phyloP scores from a whole-genome alignment of 176 grass and related monocot species.

The Carex kokanica region DNA sequence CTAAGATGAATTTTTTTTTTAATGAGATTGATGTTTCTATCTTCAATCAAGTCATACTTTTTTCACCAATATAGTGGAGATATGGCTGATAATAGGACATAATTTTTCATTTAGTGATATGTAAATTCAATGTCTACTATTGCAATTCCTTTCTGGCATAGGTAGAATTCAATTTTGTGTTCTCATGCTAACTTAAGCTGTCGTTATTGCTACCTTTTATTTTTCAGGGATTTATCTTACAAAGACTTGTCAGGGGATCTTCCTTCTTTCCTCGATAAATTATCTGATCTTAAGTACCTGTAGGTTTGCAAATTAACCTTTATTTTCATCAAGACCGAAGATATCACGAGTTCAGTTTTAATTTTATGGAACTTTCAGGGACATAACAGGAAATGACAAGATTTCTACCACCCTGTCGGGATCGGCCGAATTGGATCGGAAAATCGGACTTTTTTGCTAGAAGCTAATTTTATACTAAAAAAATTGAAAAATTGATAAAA shows the following conservation, averaged over 20 bases:
- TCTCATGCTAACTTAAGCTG: too few species aligned
- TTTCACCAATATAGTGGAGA: too few species aligned
- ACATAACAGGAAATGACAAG: constrained; percentile 31
- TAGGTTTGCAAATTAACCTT: constrained; percentile 20
- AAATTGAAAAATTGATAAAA: too few species aligned
- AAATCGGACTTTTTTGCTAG: too few species aligned
- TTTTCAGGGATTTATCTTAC: constrained; percentile 39
- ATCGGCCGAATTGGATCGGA: too few species aligned
- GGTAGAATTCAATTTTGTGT: neutral
- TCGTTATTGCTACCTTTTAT: neutral
- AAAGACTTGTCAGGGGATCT: constrained; percentile 38
- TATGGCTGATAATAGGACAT: too few species aligned
- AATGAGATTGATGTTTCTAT: neutral
- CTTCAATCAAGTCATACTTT: too few species aligned
- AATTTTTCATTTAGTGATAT: neutral
- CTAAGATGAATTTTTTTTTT: neutral
- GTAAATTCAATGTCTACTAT: neutral
- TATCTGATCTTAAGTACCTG: constrained; percentile 37
- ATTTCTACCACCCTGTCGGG: constrained; percentile 31
- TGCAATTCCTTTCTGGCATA: too few species aligned
- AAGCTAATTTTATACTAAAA: too few species aligned
- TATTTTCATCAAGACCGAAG: neutral
- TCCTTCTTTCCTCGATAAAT: constrained; percentile 30
- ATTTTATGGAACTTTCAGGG: neutral
- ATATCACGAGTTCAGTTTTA: neutral